Evolutionary conservation across 2,329 filamentous ascomycete species (phyloP), one percentile per base, ranked within the genome.

Genomic region (Monosporascus sp.): DNA sequence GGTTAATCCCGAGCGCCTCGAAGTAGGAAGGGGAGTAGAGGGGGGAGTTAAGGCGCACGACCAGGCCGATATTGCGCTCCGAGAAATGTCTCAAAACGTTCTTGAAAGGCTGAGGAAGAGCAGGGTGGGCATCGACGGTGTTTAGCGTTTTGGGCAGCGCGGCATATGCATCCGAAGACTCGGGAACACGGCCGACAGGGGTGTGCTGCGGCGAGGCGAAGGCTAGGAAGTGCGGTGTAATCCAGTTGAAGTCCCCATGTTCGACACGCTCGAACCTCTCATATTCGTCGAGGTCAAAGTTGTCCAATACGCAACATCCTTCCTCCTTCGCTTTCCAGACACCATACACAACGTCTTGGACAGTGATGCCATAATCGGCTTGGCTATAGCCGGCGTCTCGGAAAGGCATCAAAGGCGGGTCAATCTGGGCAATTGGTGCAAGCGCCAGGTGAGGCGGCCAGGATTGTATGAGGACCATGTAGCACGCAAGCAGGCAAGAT

Each of bases 181-280:
- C 79, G 8, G 86, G 79, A 53, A 96, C 86, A 57, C 87, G 85
- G 52, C 84, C 80, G 14, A 88, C 82, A 5, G 91, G 89, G 53
- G 83, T 79, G 65, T 92, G 87, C 71, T 97, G 91, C 11, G 94
- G 94, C 20, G 93, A 97, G 45, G 94, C 94, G 70, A 99, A 97
- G 22, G 94, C 94, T 50, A 99, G 82, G 75, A 99, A 99, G 66
- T 92, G 79, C 8, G 93, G 92, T 6, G 92, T 96, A 54, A 99
- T 83, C 94, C 94, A 99, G 82, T 99, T 99, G 87, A 99, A 99
- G 74, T 99, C 94, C 58, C 94, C 94, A 78, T 97, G 91, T 70
- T 99, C 94, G 20, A 99, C 94, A 54, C 94, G 83, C 75, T 99
- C 94, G 65, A 84, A 99, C 69, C 83, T 88, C 74, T 99, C 94